Percentiles rank a stretch among this genome's conserved stretches.
phyloP scores from a whole-genome alignment of 1,284 basidiomycete genomes.

The Leccinum laetum region DNA sequence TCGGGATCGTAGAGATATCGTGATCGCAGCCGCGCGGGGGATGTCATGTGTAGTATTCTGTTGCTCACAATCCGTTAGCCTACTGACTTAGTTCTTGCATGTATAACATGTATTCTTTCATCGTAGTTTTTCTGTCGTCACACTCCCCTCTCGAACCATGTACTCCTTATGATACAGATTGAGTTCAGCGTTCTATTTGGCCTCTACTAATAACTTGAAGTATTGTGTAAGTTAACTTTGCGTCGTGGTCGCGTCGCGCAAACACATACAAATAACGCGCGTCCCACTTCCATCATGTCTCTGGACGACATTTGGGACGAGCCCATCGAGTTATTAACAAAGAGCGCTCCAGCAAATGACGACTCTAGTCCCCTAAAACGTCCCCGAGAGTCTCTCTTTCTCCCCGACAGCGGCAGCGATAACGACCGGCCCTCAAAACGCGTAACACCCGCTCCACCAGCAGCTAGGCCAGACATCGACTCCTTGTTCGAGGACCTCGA shows the following conservation, averaged over 20 bases:
- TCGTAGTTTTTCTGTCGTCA: neutral
- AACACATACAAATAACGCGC: slow-evolving; percentile 31
- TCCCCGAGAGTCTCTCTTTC: slow-evolving; percentile 46
- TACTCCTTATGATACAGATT: neutral
- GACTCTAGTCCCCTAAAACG: slow-evolving; percentile 29
- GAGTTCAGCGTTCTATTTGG: neutral
- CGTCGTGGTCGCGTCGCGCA: slow-evolving; percentile 11
- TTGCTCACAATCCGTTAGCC: no score
- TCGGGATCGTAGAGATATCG: no score
- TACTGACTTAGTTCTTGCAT: neutral
- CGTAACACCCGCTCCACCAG: slow-evolving; percentile 19
- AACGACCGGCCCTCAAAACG: slow-evolving; percentile 26
- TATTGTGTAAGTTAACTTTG: no score
- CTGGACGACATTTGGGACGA: no score
- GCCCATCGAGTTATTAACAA: slow-evolving; percentile 21
- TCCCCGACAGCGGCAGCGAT: slow-evolving; percentile 48
- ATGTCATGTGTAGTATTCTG: neutral
- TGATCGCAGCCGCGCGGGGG: no score
- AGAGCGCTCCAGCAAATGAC: slow-evolving; percentile 1
- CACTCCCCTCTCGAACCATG: neutral
- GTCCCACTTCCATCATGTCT: slow-evolving; percentile 25
- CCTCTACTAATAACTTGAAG: neutral
- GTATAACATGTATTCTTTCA: neutral
- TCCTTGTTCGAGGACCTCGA: slow-evolving; percentile 64
- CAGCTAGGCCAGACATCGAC: slow-evolving; percentile 48